Evolutionary conservation across 176 grass and related monocot species (phyloP), one percentile per base, ranked within the genome.

Genomic region (Elymus sibiricus): DNA sequence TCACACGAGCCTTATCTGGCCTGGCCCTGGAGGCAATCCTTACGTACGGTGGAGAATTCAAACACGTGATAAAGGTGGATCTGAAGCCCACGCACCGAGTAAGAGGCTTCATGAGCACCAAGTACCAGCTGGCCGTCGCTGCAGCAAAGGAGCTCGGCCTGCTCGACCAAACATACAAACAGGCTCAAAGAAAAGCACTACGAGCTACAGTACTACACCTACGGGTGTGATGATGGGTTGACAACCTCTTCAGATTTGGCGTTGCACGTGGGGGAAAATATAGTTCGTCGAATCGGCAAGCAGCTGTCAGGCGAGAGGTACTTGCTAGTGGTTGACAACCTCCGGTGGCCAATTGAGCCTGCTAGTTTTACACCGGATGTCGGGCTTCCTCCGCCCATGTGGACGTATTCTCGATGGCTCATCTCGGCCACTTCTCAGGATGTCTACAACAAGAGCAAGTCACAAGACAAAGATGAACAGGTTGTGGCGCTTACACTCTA

Each of bases 201-300:
- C 2, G 55, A 79, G 16, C 1, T n/a, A 22, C 7, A 6, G 4
- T 75, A 78, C 69, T 88, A 28, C 70, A 5, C 40, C 35, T 73
- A 67, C 1, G 65, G 11, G 22, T 38, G 1, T 4, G 0, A 2
- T 2, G 9, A 0, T 13, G 1, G 12, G 0, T 21, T n/a, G n/a
- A n/a, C n/a, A n/a, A 39, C 42, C 42, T 11, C 6, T 1, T 0
- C 0, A 4, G 0, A 0, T 1, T 58, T 72, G 19, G 1, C 0
- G 0, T 0, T 0, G 4, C 7, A 39, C 2, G 0, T 40, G 4
- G 0, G 0, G 8, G 0, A 0, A 0, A 0, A 1, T 3, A 0
- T 38, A 40, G 0, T 1, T 84, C 4, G 6, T 22, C 17, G 3
- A 16, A 38, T 80, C 0, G 0, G 0, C 0, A 3, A 3, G 10